Percentiles rank a stretch among this genome's conserved stretches.
These are phyloP conservation scores for Zygoascus sp. DNA, from an alignment of 1,139 yeast genomes.

Conservation along the genomic window DNA sequence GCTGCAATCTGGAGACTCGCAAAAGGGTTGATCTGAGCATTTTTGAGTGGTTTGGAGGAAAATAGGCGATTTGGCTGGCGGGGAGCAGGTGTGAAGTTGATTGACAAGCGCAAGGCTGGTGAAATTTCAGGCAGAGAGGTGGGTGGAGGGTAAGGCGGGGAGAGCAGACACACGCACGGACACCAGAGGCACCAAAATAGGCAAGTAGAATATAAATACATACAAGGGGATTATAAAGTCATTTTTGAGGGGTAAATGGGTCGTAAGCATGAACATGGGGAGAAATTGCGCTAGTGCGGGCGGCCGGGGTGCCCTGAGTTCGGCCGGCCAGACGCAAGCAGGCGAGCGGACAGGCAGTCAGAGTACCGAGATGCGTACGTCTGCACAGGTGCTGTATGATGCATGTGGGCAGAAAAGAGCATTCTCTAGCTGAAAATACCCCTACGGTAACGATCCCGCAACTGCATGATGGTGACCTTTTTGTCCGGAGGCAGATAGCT, in stretches of 20 bases:
- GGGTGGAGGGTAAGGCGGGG: background rate
- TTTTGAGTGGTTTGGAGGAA: background rate
- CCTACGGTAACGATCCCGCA: slow-evolving; percentile 25
- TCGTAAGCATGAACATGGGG: too few relatives aligned
- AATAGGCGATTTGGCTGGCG: background rate
- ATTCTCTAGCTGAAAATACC: slow-evolving; percentile 22
- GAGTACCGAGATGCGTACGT: too few relatives aligned
- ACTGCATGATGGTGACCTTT: slow-evolving; percentile 23
- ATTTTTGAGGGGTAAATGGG: too few relatives aligned
- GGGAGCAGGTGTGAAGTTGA: too few relatives aligned
- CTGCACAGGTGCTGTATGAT: too few relatives aligned
- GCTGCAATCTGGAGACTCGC: background rate
- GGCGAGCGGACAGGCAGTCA: too few relatives aligned
- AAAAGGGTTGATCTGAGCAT: background rate
- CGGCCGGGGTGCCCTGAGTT: too few relatives aligned
- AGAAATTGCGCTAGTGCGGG: too few relatives aligned
- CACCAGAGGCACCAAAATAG: background rate
- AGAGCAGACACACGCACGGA: background rate
- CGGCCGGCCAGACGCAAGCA: too few relatives aligned
- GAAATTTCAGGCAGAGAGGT: background rate
- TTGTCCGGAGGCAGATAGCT: slow-evolving; percentile 53
- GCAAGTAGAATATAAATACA: background rate
- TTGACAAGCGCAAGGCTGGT: background rate
- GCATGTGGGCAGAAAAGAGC: too few relatives aligned
- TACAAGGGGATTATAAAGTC: too few relatives aligned